A percentile compares a stretch with the other conserved stretches of the same genome.
These are phyloP conservation scores for Nadsonia starkeyi-henricii DNA, from an alignment of 1,139 yeast genomes.

Conservation along the genomic window DNA sequence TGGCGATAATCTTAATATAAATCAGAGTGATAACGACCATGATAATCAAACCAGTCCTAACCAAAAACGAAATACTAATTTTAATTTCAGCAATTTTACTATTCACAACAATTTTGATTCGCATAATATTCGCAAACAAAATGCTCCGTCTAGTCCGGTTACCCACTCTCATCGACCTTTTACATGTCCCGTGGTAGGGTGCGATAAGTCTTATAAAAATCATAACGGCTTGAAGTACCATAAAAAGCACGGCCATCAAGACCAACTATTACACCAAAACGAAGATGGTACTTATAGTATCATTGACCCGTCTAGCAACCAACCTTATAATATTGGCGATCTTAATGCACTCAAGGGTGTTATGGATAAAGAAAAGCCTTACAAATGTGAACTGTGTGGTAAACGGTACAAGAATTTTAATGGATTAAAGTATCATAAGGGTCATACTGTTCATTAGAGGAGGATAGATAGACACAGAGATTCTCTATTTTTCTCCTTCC, in stretches of 20 bases:
- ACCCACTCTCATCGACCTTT: constrained; percentile 58
- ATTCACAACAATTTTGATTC: background rate
- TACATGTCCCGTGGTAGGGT: constrained; percentile 95
- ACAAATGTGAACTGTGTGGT: constrained; percentile 96
- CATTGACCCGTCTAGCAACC: constrained; percentile 82
- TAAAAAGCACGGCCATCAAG: constrained; percentile 92
- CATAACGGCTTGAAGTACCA: constrained; percentile 96
- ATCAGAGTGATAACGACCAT: background rate
- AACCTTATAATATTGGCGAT: constrained; percentile 47
- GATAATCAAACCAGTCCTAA: background rate
- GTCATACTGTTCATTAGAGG: constrained; percentile 80
- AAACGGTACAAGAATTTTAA: constrained; percentile 90
- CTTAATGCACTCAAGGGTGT: constrained; percentile 38
- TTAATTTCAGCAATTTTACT: background rate
- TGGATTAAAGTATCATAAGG: constrained; percentile 93
- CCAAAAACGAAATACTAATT: background rate
- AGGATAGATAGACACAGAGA: no score
- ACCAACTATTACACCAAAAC: constrained; percentile 79
- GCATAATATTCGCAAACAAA: background rate
- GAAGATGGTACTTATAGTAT: constrained; percentile 89
- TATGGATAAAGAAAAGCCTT: constrained; percentile 95
- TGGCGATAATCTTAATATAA: background rate
- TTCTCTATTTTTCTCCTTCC: background rate
- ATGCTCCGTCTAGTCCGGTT: background rate
- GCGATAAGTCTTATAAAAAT: constrained; percentile 93